Evolutionary conservation across 352 stramenopile genomes (phyloP).

Genomic region (Pythium myriotylum): DNA sequence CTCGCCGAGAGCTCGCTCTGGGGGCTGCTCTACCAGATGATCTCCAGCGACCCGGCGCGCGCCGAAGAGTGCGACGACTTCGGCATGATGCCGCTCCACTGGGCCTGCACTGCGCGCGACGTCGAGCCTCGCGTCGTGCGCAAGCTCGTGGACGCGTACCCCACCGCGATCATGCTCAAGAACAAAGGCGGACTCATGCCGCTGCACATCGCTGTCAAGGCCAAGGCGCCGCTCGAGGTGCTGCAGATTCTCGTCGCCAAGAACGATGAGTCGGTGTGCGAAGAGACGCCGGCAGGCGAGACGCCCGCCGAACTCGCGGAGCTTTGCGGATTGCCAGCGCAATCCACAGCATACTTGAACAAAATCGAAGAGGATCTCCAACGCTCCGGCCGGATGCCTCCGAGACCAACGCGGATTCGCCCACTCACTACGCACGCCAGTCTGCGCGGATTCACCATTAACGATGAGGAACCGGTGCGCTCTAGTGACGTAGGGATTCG

Average conservation of each 20-base stretch:
- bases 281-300: constrained; percentile 74
- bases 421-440: constrained; percentile 25
- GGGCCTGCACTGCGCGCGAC: constrained; percentile 75
- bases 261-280: constrained; percentile 53
- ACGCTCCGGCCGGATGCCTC: constrained; percentile 43
- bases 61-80: constrained; percentile 85
- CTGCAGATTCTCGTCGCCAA: constrained; percentile 53
- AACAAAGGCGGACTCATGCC: constrained; percentile 82
- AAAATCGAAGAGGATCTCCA: constrained; percentile 49
- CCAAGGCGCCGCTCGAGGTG: constrained; percentile 67
- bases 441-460: constrained; percentile 16
- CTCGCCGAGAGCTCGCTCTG: constrained; percentile 76
- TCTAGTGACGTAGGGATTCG: constrained; percentile 4
- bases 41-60: constrained; percentile 48
- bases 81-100: constrained; percentile 86
- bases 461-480: constrained; percentile 3
- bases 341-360: constrained; percentile 54
- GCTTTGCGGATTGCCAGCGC: constrained; percentile 46
- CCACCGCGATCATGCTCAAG: constrained; percentile 50
- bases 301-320: constrained; percentile 67
- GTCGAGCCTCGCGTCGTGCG: constrained; percentile 69
- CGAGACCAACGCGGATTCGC: constrained; percentile 56
- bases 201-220: constrained; percentile 85
- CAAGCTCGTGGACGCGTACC: constrained; percentile 65
- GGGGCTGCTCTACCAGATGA: constrained; percentile 61